A percentile compares a stretch with the other conserved stretches of the same genome.
Conservation (phyloP, 768 basidiomycete genomes). For the Auriculariales sp. region DNA sequence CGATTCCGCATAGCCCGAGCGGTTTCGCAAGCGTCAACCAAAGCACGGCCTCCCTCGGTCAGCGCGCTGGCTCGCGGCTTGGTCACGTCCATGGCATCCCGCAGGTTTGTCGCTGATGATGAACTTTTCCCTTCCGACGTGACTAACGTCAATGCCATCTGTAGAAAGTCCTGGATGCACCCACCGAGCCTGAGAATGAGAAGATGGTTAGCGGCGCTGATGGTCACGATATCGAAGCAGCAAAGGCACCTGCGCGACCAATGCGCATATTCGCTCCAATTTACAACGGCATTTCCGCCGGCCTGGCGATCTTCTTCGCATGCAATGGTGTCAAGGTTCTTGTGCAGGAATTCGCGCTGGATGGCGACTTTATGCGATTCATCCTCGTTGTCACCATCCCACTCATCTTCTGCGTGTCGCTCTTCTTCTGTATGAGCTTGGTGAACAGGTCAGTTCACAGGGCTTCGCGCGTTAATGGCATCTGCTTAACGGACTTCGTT, state of each 20-base stretch:
- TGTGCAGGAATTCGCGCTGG: slow-evolving; percentile 36
- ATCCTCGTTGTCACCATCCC: slow-evolving; percentile 28
- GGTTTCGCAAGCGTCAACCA: background rate
- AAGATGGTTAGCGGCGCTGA: slow-evolving; percentile 32
- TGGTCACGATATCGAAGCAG: slow-evolving; percentile 25
- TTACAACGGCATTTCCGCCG: slow-evolving; percentile 22
- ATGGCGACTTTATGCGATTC: slow-evolving; percentile 27
- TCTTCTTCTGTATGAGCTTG: slow-evolving; percentile 31
- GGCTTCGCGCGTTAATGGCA: slow-evolving; percentile 12
- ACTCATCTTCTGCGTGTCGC: slow-evolving; percentile 30
- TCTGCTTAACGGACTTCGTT: slow-evolving; percentile 6
- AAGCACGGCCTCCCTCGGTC: background rate
- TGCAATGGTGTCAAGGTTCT: slow-evolving; percentile 50
- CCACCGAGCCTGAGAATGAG: slow-evolving; percentile 14
- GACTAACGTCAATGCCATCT: too few relatives aligned
- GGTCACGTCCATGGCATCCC: background rate
- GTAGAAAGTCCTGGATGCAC: background rate
- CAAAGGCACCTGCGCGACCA: slow-evolving; percentile 12
- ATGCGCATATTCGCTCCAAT: slow-evolving; percentile 22
- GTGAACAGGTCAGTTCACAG: slow-evolving; percentile 20
- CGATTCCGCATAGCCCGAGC: background rate
- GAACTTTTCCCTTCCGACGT: too few relatives aligned
- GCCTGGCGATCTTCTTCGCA: slow-evolving; percentile 35
- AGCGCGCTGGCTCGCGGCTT: background rate
- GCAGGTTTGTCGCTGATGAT: too few relatives aligned